Evolutionary conservation across 306 rosid species (phyloP), one percentile per base, ranked within the genome.

Genomic region (Vicia sativa): DNA sequence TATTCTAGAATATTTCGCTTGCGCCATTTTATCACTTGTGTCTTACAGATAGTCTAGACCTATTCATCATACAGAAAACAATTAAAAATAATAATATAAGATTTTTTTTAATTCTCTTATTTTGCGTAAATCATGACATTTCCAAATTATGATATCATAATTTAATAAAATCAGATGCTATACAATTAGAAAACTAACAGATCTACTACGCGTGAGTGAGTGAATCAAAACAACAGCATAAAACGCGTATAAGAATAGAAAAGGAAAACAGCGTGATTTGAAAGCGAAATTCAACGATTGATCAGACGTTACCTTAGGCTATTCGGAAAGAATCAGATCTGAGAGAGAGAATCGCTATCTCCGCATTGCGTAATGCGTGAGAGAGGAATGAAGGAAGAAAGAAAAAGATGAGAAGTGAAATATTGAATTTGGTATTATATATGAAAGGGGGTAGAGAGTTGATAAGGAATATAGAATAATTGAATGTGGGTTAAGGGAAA

Each of bases 1-100:
- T 26, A 90, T 69, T 78, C 96, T 82, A 11, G 80, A 77, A 80
- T 93, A 93, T 65, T 77, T 90, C 13, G 84, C 91, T 42, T 46
- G 35, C 31, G 98, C 98, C 98, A 93, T 93, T 42, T 71, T 74
- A 67, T 21, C 56, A 21, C 38, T 68, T 72, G 68, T 34, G 25
- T 18, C 58, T 74, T 52, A 72, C 72, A 15, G 76, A 73, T 31
- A 77, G 31, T 79, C 62, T 35, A 74, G 11, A 76, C 77, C 85
- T 81, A 66, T 19, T 10, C 72, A 74, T 11, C 8, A 75, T 63
- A 16, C 48, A 73, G 62, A 77, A 55, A 53, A 34, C 53, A 77
- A 68, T 49, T 13, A 58, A 59, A 67, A 43, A 65, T 25, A 55
- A 48, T 7, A 42, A 57, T 18, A n/a, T 14, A 15, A 14, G n/a